Percentiles rank a stretch among this genome's conserved stretches.
phyloP scores from a whole-genome alignment of 768 basidiomycete genomes.

The Mycena amicta region DNA sequence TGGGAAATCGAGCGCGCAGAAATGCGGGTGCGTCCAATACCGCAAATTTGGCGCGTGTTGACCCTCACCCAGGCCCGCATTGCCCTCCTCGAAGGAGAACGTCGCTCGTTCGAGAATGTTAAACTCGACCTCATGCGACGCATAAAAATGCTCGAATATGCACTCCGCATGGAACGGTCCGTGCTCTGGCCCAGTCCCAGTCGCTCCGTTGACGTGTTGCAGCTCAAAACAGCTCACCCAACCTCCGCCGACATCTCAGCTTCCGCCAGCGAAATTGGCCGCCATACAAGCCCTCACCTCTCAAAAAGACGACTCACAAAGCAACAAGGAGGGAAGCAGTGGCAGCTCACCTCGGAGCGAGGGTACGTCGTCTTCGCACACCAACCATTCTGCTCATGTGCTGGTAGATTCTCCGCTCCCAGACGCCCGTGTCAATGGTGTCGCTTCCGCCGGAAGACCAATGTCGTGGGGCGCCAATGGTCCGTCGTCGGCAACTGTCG shows the following conservation, averaged over 20 bases:
- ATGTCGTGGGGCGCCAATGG: constrained; percentile 61
- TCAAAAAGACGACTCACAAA: constrained; percentile 72
- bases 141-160: constrained; percentile 99
- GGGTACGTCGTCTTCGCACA: constrained; percentile 45
- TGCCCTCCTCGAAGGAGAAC: constrained; percentile 94
- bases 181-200: constrained; percentile 31
- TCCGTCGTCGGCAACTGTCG: constrained; percentile 43
- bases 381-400: constrained; percentile 10
- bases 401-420: constrained; percentile 71
- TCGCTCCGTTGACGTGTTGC: constrained; percentile 36
- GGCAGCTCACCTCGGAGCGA: constrained; percentile 86
- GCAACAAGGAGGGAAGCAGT: constrained; percentile 79
- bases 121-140: constrained; percentile 94
- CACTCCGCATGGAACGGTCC: constrained; percentile 93
- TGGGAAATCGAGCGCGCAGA: constrained; percentile 99
- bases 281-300: constrained; percentile 58
- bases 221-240: constrained; percentile 83
- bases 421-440: constrained; percentile 68
- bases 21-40: constrained; percentile 79
- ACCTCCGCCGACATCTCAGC: constrained; percentile 48
- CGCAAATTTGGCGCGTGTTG: constrained; percentile 30
- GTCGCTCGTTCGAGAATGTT: constrained; percentile 95
- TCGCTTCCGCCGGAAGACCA: constrained; percentile 49
- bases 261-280: constrained; percentile 67
- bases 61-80: constrained; percentile 78